These are phyloP conservation scores for Tolypocladium ovalisporum DNA, from an alignment of 2,329 filamentous ascomycete genomes.

Conservation along the genomic window DNA sequence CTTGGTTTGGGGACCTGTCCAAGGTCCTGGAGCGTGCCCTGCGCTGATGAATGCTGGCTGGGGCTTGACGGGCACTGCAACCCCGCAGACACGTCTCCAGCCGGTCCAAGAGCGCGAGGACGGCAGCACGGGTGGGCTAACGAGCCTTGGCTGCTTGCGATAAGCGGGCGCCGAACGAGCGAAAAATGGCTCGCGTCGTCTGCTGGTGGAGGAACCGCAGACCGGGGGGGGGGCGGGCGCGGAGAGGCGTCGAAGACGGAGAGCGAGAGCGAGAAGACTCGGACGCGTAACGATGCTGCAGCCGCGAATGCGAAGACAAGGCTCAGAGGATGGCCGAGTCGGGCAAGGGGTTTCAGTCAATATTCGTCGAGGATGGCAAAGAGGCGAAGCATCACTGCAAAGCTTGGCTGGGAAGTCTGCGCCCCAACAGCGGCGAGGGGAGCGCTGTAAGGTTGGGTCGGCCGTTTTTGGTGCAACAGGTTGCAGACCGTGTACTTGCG, in stretches of 20 bases:
- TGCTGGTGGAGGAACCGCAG: background rate
- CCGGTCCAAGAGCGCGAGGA: background rate
- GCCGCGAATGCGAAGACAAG: background rate
- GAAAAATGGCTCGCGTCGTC: slow-evolving; percentile 2
- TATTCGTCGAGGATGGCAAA: slow-evolving; percentile 2
- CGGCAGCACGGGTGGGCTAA: background rate
- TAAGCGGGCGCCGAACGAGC: slow-evolving; percentile 4
- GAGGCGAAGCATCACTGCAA: slow-evolving; percentile 6
- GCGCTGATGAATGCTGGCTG: background rate
- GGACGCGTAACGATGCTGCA: background rate
- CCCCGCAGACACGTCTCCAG: slow-evolving; percentile 12
- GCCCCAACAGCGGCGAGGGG: background rate
- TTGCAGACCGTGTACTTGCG: too few species aligned
- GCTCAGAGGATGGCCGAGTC: background rate
- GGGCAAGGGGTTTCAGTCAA: background rate
- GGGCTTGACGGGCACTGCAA: slow-evolving; percentile 4
- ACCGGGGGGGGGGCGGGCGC: slow-evolving; percentile 1
- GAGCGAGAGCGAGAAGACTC: background rate
- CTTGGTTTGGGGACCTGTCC: background rate
- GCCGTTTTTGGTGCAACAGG: background rate
- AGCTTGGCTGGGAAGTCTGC: background rate
- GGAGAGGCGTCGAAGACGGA: background rate
- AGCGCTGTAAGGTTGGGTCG: too few species aligned
- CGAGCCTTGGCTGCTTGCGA: background rate
- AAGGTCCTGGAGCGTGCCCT: background rate